phyloP scores from a whole-genome alignment of 1,284 basidiomycete species.

The Moesziomyces globuligerus region DNA sequence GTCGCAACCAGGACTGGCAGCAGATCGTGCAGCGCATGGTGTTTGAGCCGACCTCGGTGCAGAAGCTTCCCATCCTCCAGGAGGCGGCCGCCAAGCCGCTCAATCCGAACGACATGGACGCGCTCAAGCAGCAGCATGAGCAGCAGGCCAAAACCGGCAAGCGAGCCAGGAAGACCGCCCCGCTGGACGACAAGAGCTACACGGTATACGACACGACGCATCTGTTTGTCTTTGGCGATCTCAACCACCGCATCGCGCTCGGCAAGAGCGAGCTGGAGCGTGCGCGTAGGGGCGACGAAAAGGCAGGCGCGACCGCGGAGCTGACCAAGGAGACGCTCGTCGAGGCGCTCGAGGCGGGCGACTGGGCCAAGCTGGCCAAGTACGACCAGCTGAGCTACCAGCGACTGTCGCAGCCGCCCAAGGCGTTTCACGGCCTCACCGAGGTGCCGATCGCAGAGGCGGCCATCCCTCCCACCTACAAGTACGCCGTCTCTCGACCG shows the following conservation, averaged over 20 bases:
- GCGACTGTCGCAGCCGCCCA: conserved; percentile 27
- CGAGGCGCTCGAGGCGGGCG: conserved; percentile 38
- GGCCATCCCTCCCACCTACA: conserved; percentile 63
- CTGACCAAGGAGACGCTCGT: conserved; percentile 39
- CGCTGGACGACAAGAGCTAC: conserved; percentile 56
- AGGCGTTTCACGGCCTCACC: conserved; percentile 59
- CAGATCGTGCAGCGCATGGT: conserved; percentile 82
- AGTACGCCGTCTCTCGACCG: conserved; percentile 53
- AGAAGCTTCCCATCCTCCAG: conserved; percentile 46
- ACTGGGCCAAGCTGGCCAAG: conserved; percentile 51
- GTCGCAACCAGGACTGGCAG: conserved; percentile 82
- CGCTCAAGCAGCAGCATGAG: conserved; percentile 67
- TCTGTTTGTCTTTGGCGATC: conserved; percentile 66
- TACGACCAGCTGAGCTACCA: conserved; percentile 63
- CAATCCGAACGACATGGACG: conserved; percentile 32
- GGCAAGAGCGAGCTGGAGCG: conserved; percentile 28
- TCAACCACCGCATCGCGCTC: conserved; percentile 66
- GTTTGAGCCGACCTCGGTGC: conserved; percentile 70
- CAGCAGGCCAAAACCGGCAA: conserved; percentile 70
- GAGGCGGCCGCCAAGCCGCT: conserved; percentile 14
- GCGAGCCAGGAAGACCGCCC: conserved; percentile 73
- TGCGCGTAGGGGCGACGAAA: conserved; percentile 14
- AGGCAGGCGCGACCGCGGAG: conserved; percentile 1
- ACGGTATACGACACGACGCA: conserved; percentile 66
- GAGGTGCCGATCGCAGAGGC: conserved; percentile 47